Evolutionary conservation across 805 yeast species (phyloP).

Genomic region (Wickerhamiella domercqiae): DNA sequence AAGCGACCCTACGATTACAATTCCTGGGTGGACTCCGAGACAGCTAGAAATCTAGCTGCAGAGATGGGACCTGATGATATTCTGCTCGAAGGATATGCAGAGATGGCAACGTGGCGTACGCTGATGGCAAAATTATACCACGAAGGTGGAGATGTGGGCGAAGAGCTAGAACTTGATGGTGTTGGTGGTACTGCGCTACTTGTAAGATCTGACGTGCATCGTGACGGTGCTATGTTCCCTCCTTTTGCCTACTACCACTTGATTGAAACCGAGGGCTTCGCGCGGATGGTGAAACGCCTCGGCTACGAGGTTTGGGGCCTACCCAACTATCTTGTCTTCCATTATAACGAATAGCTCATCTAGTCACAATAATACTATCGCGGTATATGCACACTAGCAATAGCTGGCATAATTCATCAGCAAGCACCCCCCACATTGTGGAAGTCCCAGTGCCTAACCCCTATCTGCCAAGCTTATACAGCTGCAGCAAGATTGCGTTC

Average conservation of each 20-base stretch:
- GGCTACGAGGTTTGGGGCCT: constrained; percentile 85
- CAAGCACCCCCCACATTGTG: too few species aligned
- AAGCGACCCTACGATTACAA: constrained; percentile 89
- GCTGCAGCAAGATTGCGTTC: too few species aligned
- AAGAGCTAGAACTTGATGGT: constrained; percentile 82
- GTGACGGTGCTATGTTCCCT: constrained; percentile 99
- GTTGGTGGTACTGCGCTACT: constrained; percentile 95
- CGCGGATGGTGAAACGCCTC: constrained; percentile 84
- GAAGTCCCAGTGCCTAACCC: too few species aligned
- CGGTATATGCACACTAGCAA: too few species aligned
- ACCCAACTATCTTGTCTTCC: constrained; percentile 88
- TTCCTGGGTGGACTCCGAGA: constrained; percentile 68
- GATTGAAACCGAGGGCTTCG: constrained; percentile 96
- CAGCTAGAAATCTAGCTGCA: constrained; percentile 61
- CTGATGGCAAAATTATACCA: constrained; percentile 84
- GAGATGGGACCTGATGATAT: constrained; percentile 75
- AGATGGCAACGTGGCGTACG: constrained; percentile 85
- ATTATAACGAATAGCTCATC: constrained; percentile 59
- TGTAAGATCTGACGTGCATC: constrained; percentile 94
- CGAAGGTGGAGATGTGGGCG: constrained; percentile 42
- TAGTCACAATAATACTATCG: too few species aligned
- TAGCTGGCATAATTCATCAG: too few species aligned
- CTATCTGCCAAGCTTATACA: too few species aligned
- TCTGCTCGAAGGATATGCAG: constrained; percentile 85
- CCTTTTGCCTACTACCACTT: constrained; percentile 93